Base-by-base conservation (phyloP, 2,329 filamentous ascomycete species). In the Penicillium thymicola region DNA sequence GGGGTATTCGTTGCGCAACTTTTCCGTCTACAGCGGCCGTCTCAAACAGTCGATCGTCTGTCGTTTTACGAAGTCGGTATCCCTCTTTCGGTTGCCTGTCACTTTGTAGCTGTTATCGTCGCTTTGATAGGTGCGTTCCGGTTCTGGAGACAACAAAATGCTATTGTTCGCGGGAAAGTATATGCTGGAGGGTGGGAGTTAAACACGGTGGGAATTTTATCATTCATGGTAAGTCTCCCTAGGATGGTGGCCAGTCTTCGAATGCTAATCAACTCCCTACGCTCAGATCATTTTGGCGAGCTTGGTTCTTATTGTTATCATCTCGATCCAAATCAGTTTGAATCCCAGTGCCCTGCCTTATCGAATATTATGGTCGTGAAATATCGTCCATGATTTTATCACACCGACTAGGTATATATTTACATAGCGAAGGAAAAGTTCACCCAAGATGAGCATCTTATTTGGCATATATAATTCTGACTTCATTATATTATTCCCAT, bases 1-100 rank as follows among this genome's bases (percentile, higher is more conserved):
- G 87, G 87, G 28, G 82, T 88, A 3, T 65, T 85, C 5, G 80
- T 88, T 34, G 84, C 87, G 0, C 88, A 91, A 66, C 80, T 91
- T 9, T 89, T 89, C 65, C 79, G 81, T 23, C 76, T 87, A 3
- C 81, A 87, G 65, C 37, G 60, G 21, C 41, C 57, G 2, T 48
- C 38, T 4, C 27, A 48, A 0, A 18, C 36, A 23, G 23, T 18
- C 9, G 6, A 75, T 75, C 1, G 54, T 61, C 81, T 89, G 55
- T 84, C 84, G 1, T 90, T 85, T 67, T 82, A 79, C 57, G 72
- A 80, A 9, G 74, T 89, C 3, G 86, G 85, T 2, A 81, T 82
- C 55, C 86, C 88, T 0, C 71, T 91, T 23, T 66, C 70, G 0
- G 55, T 72, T 3, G 72, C 79, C 5, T 78, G 73, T 10, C 70